phyloP scores from a whole-genome alignment of 306 rosid genomes.

The Medicago arabica region DNA sequence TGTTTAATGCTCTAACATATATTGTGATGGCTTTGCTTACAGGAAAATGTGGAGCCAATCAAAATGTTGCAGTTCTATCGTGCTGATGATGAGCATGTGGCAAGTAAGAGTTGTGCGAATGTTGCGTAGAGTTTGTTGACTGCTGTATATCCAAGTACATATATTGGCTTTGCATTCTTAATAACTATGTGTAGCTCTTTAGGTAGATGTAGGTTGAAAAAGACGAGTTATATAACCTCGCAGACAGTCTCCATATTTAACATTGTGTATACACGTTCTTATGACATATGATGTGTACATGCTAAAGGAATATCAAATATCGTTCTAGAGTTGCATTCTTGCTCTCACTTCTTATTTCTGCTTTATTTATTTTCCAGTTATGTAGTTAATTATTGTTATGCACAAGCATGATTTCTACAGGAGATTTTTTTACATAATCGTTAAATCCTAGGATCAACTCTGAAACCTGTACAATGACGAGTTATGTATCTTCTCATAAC shows the following conservation, averaged over 20 bases:
- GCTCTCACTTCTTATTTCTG: conserved; percentile 27
- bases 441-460: background rate
- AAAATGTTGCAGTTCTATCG: conserved; percentile 79
- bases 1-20: conserved; percentile 18
- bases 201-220: conserved; percentile 30
- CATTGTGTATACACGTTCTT: conserved; percentile 48
- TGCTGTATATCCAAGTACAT: conserved; percentile 30
- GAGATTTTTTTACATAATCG: background rate
- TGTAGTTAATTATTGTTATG: background rate
- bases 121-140: background rate
- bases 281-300: conserved; percentile 33
- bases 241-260: conserved; percentile 41
- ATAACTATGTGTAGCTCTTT: conserved; percentile 35
- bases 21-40: conserved; percentile 39
- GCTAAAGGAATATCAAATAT: conserved; percentile 38
- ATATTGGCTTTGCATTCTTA: conserved; percentile 14
- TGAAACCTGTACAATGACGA: background rate
- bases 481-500: background rate
- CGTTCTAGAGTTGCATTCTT: conserved; percentile 16
- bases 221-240: conserved; percentile 38
- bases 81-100: conserved; percentile 48
- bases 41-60: conserved; percentile 78
- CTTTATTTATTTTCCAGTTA: background rate
- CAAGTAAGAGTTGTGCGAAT: conserved; percentile 25
- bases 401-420: background rate